Base-by-base conservation (phyloP, 441 rosid genomes). In the Aquilaria agallochum region DNA sequence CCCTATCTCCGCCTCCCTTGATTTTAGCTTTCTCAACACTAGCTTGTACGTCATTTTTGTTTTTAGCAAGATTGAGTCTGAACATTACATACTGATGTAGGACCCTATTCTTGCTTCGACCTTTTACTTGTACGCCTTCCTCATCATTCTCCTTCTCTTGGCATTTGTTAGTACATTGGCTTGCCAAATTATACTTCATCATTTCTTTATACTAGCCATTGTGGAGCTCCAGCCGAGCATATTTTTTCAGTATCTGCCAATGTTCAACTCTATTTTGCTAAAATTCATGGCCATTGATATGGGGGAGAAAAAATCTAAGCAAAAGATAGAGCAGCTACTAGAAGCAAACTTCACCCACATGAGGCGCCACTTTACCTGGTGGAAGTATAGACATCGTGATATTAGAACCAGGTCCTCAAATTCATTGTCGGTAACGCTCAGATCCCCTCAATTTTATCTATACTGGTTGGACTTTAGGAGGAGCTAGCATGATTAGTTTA, bases 391-490 rank as follows among this genome's bases (percentile, higher is more conserved):
- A 55, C 74, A 60, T 64, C 84, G 67, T 58, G 83, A 74, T 30
- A 49, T 20, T 31, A 73, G 59, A 20, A 60, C 75, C 27, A 74
- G 73, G 49, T 32, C 72, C 2, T 67, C 78, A 8, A 68, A 77
- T 1, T 76, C 78, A 5, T 44, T 72, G 2, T 74, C 82, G 56
- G 69, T 73, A 65, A 72, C 71, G 68, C 68, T 81, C 14, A 83
- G 86, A 51, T 86, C 92, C 20, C 84, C 96, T 4, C 63, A 70
- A 52, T 78, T 84, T 61, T 78, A 85, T 71, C 81, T 92, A 57
- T 80, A 79, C 71, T 88, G 92, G 92, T 68, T 87, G 10, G 92
- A 86, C 30, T 86, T 88, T 76, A 81, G 79, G 66, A 78, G 82
- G 74, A 74, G 80, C 46, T 68, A 88, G 58, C 80, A 79, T 30